Evolutionary conservation across 495 filamentous ascomycete genomes (phyloP).

Genomic region (Chaetomium fimeti): DNA sequence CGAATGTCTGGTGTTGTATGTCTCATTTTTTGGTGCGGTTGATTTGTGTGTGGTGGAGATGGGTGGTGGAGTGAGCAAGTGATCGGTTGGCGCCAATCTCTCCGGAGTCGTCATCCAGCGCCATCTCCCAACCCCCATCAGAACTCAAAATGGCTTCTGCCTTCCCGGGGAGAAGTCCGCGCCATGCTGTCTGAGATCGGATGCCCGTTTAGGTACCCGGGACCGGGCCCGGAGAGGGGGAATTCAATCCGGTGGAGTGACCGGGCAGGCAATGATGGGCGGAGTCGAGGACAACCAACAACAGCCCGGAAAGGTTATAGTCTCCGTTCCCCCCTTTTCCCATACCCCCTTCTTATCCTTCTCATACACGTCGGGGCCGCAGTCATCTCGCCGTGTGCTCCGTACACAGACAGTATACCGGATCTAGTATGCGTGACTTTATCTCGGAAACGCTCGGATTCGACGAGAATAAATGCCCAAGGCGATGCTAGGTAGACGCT

Average conservation of each 20-base stretch:
- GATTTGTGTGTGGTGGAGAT: no score
- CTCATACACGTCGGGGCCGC: background rate
- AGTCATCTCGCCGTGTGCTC: no score
- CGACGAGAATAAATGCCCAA: no score
- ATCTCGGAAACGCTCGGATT: background rate
- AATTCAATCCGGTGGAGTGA: background rate
- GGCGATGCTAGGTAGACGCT: background rate
- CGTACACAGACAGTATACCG: no score
- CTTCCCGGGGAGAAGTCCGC: background rate
- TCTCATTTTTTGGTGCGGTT: background rate
- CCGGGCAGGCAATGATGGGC: no score
- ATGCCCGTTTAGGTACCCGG: background rate
- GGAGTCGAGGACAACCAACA: background rate
- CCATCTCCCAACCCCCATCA: background rate
- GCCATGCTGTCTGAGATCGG: background rate
- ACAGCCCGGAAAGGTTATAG: background rate
- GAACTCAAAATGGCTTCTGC: background rate
- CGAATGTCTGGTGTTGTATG: conserved; percentile 3
- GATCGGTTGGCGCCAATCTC: no score
- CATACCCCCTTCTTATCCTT: background rate
- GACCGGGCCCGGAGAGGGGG: background rate
- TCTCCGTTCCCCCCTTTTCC: background rate
- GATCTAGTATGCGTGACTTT: background rate
- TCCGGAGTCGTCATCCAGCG: background rate
- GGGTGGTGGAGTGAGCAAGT: no score